A percentile compares a stretch with the other conserved stretches of the same genome.
Evolutionary conservation across 2,329 filamentous ascomycete species (phyloP).

Genomic region (Domatiomyces globalis): DNA sequence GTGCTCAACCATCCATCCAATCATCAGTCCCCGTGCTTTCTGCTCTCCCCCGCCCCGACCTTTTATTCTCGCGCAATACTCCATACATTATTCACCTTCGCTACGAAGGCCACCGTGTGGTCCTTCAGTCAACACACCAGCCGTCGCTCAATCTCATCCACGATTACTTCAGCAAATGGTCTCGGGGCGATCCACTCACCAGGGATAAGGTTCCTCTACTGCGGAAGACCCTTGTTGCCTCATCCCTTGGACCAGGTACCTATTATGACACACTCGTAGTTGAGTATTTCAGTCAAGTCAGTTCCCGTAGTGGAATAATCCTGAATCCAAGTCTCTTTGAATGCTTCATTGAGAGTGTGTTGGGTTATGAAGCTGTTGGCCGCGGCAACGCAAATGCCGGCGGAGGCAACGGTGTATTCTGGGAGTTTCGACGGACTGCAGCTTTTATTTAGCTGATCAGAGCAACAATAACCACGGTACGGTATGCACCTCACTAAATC

Average conservation of each 20-base stretch:
- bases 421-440: conserved; percentile 2
- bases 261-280: conserved; percentile 4
- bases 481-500: too few species aligned
- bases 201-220: conserved; percentile 2
- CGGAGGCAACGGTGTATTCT: neutral
- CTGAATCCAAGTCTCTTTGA: conserved; percentile 1
- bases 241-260: conserved; percentile 5
- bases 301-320: too few species aligned
- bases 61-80: too few species aligned
- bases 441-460: conserved; percentile 1
- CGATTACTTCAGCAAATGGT: conserved; percentile 5
- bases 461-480: too few species aligned
- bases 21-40: too few species aligned
- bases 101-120: too few species aligned
- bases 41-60: too few species aligned
- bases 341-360: conserved; percentile 3
- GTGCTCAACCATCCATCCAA: too few species aligned
- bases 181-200: conserved; percentile 2
- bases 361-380: conserved; percentile 2
- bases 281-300: conserved; percentile 3
- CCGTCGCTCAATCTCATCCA: conserved; percentile 4
- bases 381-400: neutral
- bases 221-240: conserved; percentile 3
- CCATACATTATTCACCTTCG: too few species aligned
- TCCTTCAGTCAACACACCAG: neutral